Base-by-base conservation (phyloP, 2,329 filamentous ascomycete species). In the Fusarium subglutinans region DNA sequence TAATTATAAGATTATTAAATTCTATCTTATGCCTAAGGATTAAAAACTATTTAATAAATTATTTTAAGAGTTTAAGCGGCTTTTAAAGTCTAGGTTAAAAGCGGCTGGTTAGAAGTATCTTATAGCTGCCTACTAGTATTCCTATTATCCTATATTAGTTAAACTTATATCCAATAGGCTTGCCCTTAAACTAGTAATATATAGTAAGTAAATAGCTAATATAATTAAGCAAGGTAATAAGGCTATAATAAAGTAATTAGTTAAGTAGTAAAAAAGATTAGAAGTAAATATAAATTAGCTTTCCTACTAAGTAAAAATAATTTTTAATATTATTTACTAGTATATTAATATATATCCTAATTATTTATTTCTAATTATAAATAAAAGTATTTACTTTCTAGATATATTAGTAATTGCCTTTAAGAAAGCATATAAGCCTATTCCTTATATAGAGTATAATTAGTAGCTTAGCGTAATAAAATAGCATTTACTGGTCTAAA, bases 1-100 rank as follows among this genome's bases (percentile, higher is more conserved):
- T 6, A 22, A 14, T 22, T 20, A 20, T 4, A 13, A 40, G 38
- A 13, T 40, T 8, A 40, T 40, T 3, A 13, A 3, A 20, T 40
- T 40, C 18, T 12, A 3, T 22, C 20, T 40, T 8, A 1, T 20
- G 3, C 20, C 20, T 1, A 20, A 40, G 1, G 20, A 40, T 22
- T 20, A 12, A 40, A 40, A 20, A 40, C 38, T 22, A 7, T 40
- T 20, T 8, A 40, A 40, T 13, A 12, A 40, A 40, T 40, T 20
- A 2, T 40, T 40, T 20, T 7, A 40, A 5, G 8, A 8, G 38
- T 40, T 40, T 20, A 40, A 22, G 8, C 8, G 18, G 20, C 3
- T 22, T 0, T 40, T 11, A 2, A 22, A 2, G 12, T 8, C 38
- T 14, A 8, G 13, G 5, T 22, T 7, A 8, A 22, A 22, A 8